These are phyloP conservation scores for Alternaria ethzedia DNA, from an alignment of 2,329 filamentous ascomycete species.

Conservation along the genomic window DNA sequence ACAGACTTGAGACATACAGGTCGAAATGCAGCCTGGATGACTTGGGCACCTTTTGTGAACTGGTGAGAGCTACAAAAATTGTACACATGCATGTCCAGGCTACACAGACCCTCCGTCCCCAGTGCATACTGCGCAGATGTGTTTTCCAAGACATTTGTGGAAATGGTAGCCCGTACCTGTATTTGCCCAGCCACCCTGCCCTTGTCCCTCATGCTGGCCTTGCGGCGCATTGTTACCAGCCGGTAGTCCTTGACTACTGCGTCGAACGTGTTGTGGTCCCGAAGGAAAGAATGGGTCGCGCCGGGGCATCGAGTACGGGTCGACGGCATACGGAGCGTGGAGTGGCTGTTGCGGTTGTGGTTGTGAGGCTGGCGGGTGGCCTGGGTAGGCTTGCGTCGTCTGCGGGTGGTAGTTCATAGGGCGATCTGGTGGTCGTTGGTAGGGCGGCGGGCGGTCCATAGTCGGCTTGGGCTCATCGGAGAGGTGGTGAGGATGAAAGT, in stretches of 20 bases:
- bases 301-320: slow-evolving; percentile 55
- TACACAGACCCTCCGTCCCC: not conserved
- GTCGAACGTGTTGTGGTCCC: slow-evolving; percentile 43
- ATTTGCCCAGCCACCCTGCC: slow-evolving; percentile 42
- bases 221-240: slow-evolving; percentile 38
- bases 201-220: slow-evolving; percentile 41
- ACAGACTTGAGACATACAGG: slow-evolving; percentile 19
- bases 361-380: slow-evolving; percentile 42
- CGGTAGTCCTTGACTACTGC: slow-evolving; percentile 50
- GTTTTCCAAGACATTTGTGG: not conserved
- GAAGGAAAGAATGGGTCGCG: slow-evolving; percentile 56
- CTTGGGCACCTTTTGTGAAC: not conserved
- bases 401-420: slow-evolving; percentile 56
- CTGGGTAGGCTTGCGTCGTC: slow-evolving; percentile 33
- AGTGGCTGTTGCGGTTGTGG: slow-evolving; percentile 43
- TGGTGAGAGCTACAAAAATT: not conserved
- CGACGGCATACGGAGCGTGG: slow-evolving; percentile 53
- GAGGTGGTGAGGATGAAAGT: not conserved
- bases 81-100: not conserved
- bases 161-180: slow-evolving; percentile 44
- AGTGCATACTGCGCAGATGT: not conserved
- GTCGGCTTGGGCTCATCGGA: slow-evolving; percentile 21
- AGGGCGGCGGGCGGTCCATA: slow-evolving; percentile 51
- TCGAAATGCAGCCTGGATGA: not conserved
- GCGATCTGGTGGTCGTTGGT: slow-evolving; percentile 48